These are phyloP conservation scores for Kodamaea laetipori DNA, from an alignment of 805 yeast species.

Conservation along the genomic window DNA sequence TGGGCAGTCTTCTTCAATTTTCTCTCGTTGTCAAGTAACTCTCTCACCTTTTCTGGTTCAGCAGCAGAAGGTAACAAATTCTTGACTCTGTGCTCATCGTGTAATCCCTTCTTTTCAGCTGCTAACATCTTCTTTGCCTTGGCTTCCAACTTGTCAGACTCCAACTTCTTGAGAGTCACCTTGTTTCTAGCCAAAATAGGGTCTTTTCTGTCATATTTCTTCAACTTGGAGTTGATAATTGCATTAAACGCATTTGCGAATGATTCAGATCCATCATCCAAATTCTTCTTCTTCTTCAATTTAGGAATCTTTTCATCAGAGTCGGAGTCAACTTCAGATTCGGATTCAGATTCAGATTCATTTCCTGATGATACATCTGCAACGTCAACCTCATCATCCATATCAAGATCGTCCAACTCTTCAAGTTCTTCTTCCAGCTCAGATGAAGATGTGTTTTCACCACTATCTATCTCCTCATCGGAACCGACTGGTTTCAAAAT, in stretches of 20 bases:
- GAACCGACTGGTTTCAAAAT: constrained; percentile 6
- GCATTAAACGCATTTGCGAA: constrained; percentile 86
- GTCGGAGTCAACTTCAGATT: constrained; percentile 25
- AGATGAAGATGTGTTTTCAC: background rate
- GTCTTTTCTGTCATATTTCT: constrained; percentile 85
- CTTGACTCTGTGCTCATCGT: constrained; percentile 67
- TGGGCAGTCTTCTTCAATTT: constrained; percentile 79
- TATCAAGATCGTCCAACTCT: constrained; percentile 18
- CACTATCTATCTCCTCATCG: background rate
- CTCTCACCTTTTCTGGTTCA: constrained; percentile 58
- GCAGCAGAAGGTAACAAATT: constrained; percentile 65
- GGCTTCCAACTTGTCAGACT: constrained; percentile 76
- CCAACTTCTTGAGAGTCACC: constrained; percentile 66
- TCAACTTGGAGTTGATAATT: constrained; percentile 78
- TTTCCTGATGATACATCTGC: constrained; percentile 14
- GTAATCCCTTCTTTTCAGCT: constrained; percentile 67
- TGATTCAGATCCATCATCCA: constrained; percentile 69
- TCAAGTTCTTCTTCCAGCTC: constrained; percentile 15
- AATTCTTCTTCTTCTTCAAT: constrained; percentile 56
- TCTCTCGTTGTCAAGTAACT: constrained; percentile 65
- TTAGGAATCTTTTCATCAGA: constrained; percentile 38
- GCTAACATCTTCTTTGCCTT: constrained; percentile 74
- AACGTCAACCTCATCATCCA: constrained; percentile 20
- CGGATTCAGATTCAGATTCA: constrained; percentile 12
- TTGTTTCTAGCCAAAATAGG: constrained; percentile 90